Percentiles rank a stretch among this genome's conserved stretches.
phyloP scores from a whole-genome alignment of 352 stramenopile genomes.

The Pythium grandisporangium region DNA sequence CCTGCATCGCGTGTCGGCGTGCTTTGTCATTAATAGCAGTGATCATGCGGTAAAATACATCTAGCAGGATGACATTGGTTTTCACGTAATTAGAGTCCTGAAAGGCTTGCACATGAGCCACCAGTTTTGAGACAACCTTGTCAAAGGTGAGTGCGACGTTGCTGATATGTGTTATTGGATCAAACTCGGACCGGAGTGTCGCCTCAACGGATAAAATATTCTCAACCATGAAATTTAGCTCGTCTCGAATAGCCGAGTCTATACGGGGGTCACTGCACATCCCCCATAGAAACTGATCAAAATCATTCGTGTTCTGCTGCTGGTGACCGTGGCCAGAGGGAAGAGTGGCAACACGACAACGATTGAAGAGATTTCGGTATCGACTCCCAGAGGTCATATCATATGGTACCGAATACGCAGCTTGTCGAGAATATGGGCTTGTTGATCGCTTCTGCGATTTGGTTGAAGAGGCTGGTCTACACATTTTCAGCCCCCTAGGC shows the following conservation, averaged over 20 bases:
- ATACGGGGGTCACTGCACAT: conserved; percentile 28
- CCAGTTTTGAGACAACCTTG: conserved; percentile 48
- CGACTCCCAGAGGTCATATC: too few species aligned
- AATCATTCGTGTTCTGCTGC: too few species aligned
- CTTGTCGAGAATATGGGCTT: conserved; percentile 2
- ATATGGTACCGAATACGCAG: conserved; percentile 1
- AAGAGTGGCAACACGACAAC: too few species aligned
- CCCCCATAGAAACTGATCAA: conserved; percentile 34
- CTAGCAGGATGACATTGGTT: conserved; percentile 57
- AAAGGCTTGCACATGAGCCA: conserved; percentile 45
- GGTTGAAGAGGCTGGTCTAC: too few species aligned
- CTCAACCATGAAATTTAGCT: conserved; percentile 69
- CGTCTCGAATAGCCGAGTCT: conserved; percentile 39
- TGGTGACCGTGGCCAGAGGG: too few species aligned
- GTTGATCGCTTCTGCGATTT: conserved; percentile 1
- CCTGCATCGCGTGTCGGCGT: conserved; percentile 48
- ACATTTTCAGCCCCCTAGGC: too few species aligned
- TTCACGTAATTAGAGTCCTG: conserved; percentile 49
- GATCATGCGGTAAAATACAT: conserved; percentile 71
- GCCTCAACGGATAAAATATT: conserved; percentile 45
- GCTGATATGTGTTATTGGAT: conserved; percentile 24
- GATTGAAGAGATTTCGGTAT: too few species aligned
- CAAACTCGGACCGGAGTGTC: conserved; percentile 34
- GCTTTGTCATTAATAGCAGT: conserved; percentile 37
- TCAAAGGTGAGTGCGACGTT: conserved; percentile 52